A percentile compares a stretch with the other conserved stretches of the same genome.
Conservation (phyloP, 2,329 filamentous ascomycete species). For the Aaosphaeria arxii region DNA sequence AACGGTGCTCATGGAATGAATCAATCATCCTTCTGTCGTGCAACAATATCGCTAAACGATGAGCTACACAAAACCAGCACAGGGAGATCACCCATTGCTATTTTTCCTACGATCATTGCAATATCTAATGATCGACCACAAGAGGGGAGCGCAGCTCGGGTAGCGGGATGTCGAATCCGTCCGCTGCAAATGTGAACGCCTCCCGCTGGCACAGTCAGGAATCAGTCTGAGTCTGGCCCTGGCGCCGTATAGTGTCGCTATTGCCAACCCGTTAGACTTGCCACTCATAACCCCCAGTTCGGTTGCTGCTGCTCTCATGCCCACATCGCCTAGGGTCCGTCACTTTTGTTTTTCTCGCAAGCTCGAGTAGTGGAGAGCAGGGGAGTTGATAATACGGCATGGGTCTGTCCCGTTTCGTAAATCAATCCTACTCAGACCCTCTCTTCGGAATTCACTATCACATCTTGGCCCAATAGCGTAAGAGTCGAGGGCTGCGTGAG, state of each 20-base stretch:
- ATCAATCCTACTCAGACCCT: conserved; percentile 16
- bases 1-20: no score
- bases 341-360: conserved; percentile 7
- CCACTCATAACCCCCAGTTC: conserved; percentile 13
- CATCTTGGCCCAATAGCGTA: conserved; percentile 39
- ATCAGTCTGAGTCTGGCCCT: background rate
- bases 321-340: conserved; percentile 6
- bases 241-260: conserved; percentile 15
- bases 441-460: conserved; percentile 30
- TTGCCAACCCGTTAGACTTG: conserved; percentile 13
- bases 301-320: conserved; percentile 9
- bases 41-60: no score
- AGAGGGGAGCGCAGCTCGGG: conserved; percentile 8
- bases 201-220: conserved; percentile 18
- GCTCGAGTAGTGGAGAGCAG: conserved; percentile 10
- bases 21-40: no score
- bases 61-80: no score
- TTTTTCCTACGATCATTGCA: no score
- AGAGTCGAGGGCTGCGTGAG: conserved; percentile 20
- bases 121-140: no score
- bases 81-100: no score
- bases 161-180: conserved; percentile 18
- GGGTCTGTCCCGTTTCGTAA: conserved; percentile 16
- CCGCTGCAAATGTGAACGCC: conserved; percentile 33
- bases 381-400: conserved; percentile 19